phyloP scores from a whole-genome alignment of 768 basidiomycete genomes.

The Phaeolepiota aurea region DNA sequence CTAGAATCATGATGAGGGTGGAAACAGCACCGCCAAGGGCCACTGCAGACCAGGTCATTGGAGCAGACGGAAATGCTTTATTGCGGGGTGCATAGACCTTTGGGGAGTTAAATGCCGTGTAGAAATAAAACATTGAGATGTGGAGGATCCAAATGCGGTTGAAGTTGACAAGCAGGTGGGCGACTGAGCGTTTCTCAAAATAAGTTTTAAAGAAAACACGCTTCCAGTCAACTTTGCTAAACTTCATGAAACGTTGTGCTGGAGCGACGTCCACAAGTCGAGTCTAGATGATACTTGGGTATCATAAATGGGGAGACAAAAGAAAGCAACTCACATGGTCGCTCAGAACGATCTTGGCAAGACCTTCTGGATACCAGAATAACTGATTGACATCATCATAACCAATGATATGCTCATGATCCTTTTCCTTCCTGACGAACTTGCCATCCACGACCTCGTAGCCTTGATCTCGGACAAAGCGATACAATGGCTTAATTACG shows the following conservation, averaged over 20 bases:
- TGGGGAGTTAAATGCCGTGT: conserved; percentile 96
- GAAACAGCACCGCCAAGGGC: conserved; percentile 96
- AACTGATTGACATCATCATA: conserved; percentile 99
- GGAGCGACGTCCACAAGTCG: conserved; percentile 90
- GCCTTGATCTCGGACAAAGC: conserved; percentile 94
- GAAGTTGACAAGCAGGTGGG: conserved; percentile 96
- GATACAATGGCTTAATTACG: conserved; percentile 91
- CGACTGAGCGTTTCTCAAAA: conserved; percentile 88
- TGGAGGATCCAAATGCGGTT: conserved; percentile 99
- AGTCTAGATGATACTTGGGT: conserved; percentile 36
- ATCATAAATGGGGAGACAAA: conserved; percentile 4
- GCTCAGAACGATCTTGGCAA: conserved; percentile 82
- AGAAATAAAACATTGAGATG: conserved; percentile 90
- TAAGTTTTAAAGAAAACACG: conserved; percentile 99
- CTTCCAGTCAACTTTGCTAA: conserved; percentile 90
- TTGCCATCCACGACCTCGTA: conserved; percentile 95
- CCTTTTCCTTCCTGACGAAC: conserved; percentile 88
- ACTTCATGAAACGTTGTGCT: conserved; percentile 87
- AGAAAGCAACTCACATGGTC: conserved; percentile 58
- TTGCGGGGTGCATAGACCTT: conserved; percentile 75
- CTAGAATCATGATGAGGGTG: conserved; percentile 87
- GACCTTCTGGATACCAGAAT: conserved; percentile 99
- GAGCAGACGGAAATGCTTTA: conserved; percentile 60
- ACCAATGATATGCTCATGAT: conserved; percentile 95
- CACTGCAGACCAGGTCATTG: conserved; percentile 93